Conservation (phyloP, 257 asterid genomes). For the Leptodermis oblonga region DNA sequence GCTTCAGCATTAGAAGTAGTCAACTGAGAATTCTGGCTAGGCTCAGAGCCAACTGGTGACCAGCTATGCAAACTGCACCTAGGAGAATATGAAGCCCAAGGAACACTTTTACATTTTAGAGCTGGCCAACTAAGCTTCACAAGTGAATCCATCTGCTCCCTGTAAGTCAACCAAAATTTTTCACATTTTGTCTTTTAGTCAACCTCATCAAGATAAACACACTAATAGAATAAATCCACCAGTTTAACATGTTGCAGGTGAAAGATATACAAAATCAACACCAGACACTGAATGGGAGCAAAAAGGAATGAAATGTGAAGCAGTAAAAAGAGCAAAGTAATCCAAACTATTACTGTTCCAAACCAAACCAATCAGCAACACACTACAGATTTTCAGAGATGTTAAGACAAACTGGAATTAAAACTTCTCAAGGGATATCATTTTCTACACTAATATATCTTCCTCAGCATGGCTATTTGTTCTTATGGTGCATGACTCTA, state of each 20-base stretch:
- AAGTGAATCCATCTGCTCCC: constrained; percentile 76
- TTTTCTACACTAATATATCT: not conserved
- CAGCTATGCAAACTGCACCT: constrained; percentile 76
- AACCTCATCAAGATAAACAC: constrained; percentile 12
- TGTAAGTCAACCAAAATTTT: constrained; percentile 57
- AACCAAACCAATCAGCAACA: not conserved
- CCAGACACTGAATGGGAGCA: not conserved
- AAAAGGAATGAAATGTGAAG: not conserved
- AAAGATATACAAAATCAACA: not conserved
- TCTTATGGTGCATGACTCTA: constrained; percentile 31
- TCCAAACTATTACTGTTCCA: not conserved
- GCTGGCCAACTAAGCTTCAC: constrained; percentile 76
- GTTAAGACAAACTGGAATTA: not conserved
- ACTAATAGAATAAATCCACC: not conserved
- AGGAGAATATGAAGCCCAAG: constrained; percentile 81
- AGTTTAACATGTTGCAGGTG: constrained; percentile 6
- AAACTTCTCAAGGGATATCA: constrained; percentile 2
- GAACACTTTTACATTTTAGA: constrained; percentile 63
- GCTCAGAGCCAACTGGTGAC: constrained; percentile 38
- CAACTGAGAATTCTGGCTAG: constrained; percentile 28
- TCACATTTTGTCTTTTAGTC: constrained; percentile 27
- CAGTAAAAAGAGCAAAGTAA: constrained; percentile 1
- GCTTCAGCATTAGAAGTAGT: constrained; percentile 42
- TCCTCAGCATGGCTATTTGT: constrained; percentile 16
- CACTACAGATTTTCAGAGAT: not conserved